A percentile compares a stretch with the other conserved stretches of the same genome.
These are phyloP conservation scores for Murraya paniculata DNA, from an alignment of 345 rosid genomes.

Conservation along the genomic window DNA sequence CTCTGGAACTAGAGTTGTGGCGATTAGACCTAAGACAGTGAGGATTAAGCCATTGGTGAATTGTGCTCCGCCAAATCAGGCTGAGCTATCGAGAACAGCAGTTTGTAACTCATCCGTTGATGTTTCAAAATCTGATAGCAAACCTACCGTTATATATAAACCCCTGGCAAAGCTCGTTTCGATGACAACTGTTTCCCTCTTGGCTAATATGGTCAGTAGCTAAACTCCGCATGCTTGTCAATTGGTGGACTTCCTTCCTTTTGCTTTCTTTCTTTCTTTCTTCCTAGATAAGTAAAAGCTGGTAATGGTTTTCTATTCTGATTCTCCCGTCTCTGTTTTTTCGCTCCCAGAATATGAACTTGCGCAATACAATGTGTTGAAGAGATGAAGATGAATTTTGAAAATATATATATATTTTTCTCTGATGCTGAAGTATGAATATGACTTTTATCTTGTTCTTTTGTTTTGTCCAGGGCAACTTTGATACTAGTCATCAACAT, in stretches of 20 bases:
- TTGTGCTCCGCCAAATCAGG: conserved; percentile 43
- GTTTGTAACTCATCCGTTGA: conserved; percentile 37
- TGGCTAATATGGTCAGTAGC: conserved; percentile 76
- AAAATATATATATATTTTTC: not conserved
- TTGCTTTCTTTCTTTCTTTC: not conserved
- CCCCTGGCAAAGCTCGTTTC: conserved; percentile 90
- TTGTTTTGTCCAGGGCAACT: conserved; percentile 48
- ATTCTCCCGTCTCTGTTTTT: not conserved
- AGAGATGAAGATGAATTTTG: not conserved
- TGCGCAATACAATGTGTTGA: not conserved
- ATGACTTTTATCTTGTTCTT: not conserved
- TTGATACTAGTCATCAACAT: conserved; percentile 29
- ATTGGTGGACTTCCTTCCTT: not conserved
- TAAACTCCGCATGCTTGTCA: not conserved
- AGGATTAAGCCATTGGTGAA: conserved; percentile 52
- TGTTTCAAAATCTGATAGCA: conserved; percentile 37
- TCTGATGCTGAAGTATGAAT: not conserved
- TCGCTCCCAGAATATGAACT: not conserved
- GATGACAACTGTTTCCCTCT: conserved; percentile 63
- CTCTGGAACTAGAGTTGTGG: conserved; percentile 45
- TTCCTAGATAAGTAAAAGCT: not conserved
- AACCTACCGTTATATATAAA: conserved; percentile 55
- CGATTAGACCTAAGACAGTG: conserved; percentile 75
- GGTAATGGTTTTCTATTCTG: not conserved
- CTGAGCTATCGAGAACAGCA: conserved; percentile 34